Conservation (phyloP, 345 rosid species). For the Geranium rotundifolium region DNA sequence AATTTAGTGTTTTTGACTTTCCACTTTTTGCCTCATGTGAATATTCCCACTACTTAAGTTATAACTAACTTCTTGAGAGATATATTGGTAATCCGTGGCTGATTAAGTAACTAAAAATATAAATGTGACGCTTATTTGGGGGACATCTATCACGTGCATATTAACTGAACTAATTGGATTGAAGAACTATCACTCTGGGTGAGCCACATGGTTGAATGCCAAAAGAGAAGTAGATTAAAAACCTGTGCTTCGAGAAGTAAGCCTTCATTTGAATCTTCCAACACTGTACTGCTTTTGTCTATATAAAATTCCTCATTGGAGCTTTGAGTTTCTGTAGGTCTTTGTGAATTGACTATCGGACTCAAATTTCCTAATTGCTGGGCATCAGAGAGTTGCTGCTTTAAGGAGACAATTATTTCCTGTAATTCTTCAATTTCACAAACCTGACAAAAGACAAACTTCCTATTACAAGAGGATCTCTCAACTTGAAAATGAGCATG, state of each 20-base stretch:
- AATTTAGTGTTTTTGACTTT: no score
- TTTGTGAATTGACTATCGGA: constrained; percentile 27
- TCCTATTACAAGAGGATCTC: not conserved
- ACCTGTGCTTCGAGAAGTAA: constrained; percentile 41
- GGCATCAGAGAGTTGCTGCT: constrained; percentile 63
- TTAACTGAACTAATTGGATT: not conserved
- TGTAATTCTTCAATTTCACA: constrained; percentile 63
- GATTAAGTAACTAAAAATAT: no score
- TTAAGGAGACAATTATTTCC: constrained; percentile 50
- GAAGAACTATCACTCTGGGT: not conserved
- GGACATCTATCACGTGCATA: not conserved
- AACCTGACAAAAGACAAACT: constrained; percentile 31
- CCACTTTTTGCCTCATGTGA: no score
- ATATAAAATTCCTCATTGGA: constrained; percentile 19
- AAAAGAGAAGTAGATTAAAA: not conserved
- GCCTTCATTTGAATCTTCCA: constrained; percentile 22
- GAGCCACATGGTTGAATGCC: not conserved
- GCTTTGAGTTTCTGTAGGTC: constrained; percentile 23
- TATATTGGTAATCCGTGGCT: no score
- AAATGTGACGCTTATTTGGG: no score
- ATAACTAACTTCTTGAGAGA: no score
- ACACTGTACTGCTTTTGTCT: constrained; percentile 16
- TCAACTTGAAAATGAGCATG: not conserved
- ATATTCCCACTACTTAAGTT: no score
- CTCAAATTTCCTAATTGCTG: constrained; percentile 32